These are phyloP conservation scores for Polyporus tsugae DNA, from an alignment of 1,284 basidiomycete species.

Conservation along the genomic window DNA sequence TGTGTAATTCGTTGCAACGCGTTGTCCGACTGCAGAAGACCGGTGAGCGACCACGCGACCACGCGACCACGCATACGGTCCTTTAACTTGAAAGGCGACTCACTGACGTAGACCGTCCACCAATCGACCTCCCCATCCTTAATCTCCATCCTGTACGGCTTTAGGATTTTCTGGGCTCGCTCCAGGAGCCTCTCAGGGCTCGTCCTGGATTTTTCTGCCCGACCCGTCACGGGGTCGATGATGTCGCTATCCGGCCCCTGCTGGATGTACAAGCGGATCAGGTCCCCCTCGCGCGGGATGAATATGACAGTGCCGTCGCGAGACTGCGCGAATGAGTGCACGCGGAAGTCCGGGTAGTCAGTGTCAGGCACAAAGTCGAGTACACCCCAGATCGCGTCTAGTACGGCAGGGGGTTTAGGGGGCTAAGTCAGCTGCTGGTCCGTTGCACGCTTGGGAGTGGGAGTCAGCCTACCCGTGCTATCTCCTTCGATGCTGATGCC, in stretches of 20 bases:
- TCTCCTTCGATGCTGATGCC: slow-evolving; percentile 81
- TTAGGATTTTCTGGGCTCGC: slow-evolving; percentile 70
- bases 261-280: slow-evolving; percentile 81
- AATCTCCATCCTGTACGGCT: slow-evolving; percentile 72
- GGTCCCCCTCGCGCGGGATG: slow-evolving; percentile 79
- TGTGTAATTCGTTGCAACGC: slow-evolving; percentile 76
- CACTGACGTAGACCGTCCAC: slow-evolving; percentile 81
- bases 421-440: not conserved
- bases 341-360: slow-evolving; percentile 86
- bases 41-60: not conserved
- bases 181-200: slow-evolving; percentile 69
- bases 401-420: not conserved
- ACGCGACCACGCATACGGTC: not conserved
- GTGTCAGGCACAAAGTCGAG: slow-evolving; percentile 76
- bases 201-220: slow-evolving; percentile 68
- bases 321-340: slow-evolving; percentile 68
- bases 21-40: slow-evolving; percentile 65
- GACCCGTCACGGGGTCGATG: slow-evolving; percentile 57
- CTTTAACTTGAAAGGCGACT: slow-evolving; percentile 28
- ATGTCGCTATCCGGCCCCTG: slow-evolving; percentile 66
- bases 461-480: slow-evolving; percentile 57
- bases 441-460: not conserved
- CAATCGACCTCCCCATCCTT: slow-evolving; percentile 66
- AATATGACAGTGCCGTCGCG: slow-evolving; percentile 67
- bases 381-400: slow-evolving; percentile 79